A percentile compares a stretch with the other conserved stretches of the same genome.
phyloP scores from a whole-genome alignment of 305 asterid species.

The Solanum hybrid region DNA sequence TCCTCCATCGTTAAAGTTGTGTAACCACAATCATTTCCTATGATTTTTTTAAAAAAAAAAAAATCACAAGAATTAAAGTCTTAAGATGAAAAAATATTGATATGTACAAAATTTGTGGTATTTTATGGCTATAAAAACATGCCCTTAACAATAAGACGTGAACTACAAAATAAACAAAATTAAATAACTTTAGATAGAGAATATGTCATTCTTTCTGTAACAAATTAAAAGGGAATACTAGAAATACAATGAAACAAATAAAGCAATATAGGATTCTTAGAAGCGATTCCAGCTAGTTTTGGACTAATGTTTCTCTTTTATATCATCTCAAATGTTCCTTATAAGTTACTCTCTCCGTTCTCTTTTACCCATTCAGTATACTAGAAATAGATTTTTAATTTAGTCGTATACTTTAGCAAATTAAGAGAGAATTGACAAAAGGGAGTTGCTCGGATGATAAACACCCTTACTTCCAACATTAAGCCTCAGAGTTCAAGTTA shows the following conservation, averaged over 20 bases:
- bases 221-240: background rate
- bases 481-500: background rate
- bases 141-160: background rate
- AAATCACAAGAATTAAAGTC: background rate
- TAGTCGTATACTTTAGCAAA: background rate
- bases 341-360: background rate
- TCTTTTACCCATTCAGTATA: background rate
- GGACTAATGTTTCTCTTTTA: background rate
- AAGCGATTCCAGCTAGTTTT: background rate
- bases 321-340: background rate
- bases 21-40: constrained; percentile 6
- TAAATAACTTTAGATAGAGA: too few species aligned
- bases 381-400: too few species aligned
- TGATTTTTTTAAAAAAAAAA: background rate
- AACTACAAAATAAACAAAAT: too few species aligned
- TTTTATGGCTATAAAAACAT: background rate
- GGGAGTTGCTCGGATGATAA: background rate
- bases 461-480: background rate
- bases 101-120: background rate
- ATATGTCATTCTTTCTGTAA: background rate
- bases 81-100: background rate
- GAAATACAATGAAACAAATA: background rate
- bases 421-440: background rate
- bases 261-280: background rate
- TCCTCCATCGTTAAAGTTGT: constrained; percentile 11